A percentile compares a stretch with the other conserved stretches of the same genome.
Evolutionary conservation across 139 green algal genomes (phyloP).

Genomic region (Penium margaritaceum): DNA sequence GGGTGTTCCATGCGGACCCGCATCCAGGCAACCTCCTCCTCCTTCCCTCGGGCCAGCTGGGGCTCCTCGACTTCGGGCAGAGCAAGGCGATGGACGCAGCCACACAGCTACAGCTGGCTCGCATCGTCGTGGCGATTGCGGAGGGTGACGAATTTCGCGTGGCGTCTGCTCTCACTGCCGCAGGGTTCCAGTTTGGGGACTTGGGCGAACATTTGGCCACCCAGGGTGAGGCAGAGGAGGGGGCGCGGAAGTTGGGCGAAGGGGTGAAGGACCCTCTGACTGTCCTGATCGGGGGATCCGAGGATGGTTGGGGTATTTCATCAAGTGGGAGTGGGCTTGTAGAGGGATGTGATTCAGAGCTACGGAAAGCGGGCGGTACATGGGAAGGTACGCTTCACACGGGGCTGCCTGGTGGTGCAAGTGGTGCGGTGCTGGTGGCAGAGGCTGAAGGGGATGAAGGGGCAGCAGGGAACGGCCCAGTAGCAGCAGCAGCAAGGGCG

Average conservation of each 20-base stretch:
- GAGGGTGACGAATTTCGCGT: slow-evolving; percentile 30
- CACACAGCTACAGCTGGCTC: slow-evolving; percentile 20
- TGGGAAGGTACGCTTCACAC: background rate
- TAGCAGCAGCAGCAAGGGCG: background rate
- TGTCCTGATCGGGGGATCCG: no score
- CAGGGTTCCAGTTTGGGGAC: slow-evolving; percentile 20
- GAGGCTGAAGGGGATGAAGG: background rate
- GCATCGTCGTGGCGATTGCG: slow-evolving; percentile 22
- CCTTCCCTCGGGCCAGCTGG: slow-evolving; percentile 32
- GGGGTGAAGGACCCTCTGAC: no score
- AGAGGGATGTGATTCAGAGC: no score
- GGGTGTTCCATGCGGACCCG: slow-evolving; percentile 49
- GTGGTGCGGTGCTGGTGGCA: no score
- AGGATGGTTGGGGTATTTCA: no score
- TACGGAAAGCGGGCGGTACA: background rate
- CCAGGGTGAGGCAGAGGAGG: background rate
- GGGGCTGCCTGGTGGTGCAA: no score
- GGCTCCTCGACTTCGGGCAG: slow-evolving; percentile 49
- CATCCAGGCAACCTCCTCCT: slow-evolving; percentile 52
- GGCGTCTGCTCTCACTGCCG: background rate
- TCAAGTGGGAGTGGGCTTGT: no score
- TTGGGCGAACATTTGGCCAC: background rate
- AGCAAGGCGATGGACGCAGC: slow-evolving; percentile 29
- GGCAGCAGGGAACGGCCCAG: background rate
- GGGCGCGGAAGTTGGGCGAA: background rate